phyloP scores from a whole-genome alignment of 2,329 filamentous ascomycete genomes.

The Venturia effusa region DNA sequence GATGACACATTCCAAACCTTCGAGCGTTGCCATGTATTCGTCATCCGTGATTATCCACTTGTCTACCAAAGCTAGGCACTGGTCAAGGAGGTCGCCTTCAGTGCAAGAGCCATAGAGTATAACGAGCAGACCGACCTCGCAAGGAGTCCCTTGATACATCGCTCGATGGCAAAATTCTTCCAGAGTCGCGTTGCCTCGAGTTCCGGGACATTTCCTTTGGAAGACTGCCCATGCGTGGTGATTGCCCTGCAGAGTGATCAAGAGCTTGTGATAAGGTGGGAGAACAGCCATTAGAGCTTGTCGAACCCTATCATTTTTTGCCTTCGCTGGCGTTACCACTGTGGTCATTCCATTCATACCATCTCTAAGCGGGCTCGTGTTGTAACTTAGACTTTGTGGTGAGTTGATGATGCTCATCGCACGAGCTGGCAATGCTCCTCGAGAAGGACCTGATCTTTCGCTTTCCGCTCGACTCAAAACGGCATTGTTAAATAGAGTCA shows the following conservation, averaged over 20 bases:
- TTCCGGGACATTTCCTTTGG: conserved; percentile 31
- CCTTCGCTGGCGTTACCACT: conserved; percentile 17
- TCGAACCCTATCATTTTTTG: conserved; percentile 26
- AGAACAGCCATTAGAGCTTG: conserved; percentile 24
- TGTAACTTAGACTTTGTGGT: conserved; percentile 9
- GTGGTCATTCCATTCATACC: conserved; percentile 15
- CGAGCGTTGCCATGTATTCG: conserved; percentile 38
- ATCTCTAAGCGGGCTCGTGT: conserved; percentile 16
- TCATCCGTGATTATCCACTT: conserved; percentile 37
- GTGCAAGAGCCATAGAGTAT: conserved; percentile 27
- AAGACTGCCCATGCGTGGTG: conserved; percentile 33
- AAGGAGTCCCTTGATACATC: conserved; percentile 30
- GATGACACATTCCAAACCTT: conserved; percentile 42
- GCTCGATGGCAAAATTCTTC: conserved; percentile 32
- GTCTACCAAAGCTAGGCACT: conserved; percentile 36
- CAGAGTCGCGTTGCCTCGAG: conserved; percentile 27
- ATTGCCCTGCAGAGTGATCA: conserved; percentile 21
- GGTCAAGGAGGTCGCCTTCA: conserved; percentile 34
- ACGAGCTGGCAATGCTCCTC: background rate
- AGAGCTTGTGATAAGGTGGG: conserved; percentile 24
- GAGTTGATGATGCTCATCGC: conserved; percentile 15
- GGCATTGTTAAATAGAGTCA: conserved; percentile 27
- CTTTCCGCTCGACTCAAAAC: conserved; percentile 7
- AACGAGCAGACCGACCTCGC: conserved; percentile 27
- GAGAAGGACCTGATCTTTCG: conserved; percentile 1